Evolutionary conservation across 441 rosid species (phyloP).

Genomic region (Populus tomentosa): DNA sequence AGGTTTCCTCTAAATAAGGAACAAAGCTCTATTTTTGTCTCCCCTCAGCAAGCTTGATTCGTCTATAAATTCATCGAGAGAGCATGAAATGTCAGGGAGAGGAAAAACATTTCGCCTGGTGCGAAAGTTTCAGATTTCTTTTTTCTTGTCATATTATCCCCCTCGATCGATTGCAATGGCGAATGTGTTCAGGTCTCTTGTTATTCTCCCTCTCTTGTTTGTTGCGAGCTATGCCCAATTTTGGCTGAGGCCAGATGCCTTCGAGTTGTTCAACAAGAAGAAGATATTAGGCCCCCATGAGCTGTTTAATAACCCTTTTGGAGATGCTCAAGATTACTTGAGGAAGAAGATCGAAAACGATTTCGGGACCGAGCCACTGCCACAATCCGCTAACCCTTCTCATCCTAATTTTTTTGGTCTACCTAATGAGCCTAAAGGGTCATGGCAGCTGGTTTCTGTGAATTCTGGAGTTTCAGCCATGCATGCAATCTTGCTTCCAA

Average conservation of each 20-base stretch:
- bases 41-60: not conserved
- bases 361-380: constrained; percentile 6
- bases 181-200: not conserved
- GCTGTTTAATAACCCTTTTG: constrained; percentile 27
- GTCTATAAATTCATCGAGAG: not conserved
- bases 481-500: constrained; percentile 69
- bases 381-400: not conserved
- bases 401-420: not conserved
- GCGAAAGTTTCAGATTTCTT: not conserved
- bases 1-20: constrained; percentile 5
- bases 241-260: not conserved
- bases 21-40: constrained; percentile 1
- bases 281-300: constrained; percentile 26
- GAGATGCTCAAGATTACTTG: constrained; percentile 21
- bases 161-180: constrained; percentile 4
- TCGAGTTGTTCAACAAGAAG: not conserved
- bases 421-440: constrained; percentile 19
- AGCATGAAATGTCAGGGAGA: not conserved
- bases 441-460: constrained; percentile 46
- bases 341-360: constrained; percentile 2
- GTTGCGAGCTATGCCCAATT: not conserved
- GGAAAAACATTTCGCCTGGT: not conserved
- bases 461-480: constrained; percentile 79
- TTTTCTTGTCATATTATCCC: not conserved
- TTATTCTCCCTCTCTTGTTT: constrained; percentile 14